Percentiles rank a stretch among this genome's conserved stretches.
phyloP scores from a whole-genome alignment of 2,329 filamentous ascomycete genomes.

The Tolypocladium guangdongense region DNA sequence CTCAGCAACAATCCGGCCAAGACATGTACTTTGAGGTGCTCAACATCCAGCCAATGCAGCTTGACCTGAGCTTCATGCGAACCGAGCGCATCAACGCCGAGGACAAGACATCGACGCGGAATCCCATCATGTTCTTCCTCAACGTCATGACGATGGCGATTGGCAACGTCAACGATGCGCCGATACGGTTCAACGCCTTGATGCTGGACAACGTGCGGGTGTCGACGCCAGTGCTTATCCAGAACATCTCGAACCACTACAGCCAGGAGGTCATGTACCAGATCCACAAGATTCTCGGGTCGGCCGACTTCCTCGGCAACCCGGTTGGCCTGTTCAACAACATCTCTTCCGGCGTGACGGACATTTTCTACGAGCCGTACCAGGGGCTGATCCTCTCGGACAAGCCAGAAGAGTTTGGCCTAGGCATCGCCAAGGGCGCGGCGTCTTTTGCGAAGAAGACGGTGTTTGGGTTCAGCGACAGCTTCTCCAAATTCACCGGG shows the following conservation, averaged over 20 bases:
- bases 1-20: constrained; percentile 70
- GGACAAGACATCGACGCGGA: constrained; percentile 80
- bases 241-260: constrained; percentile 88
- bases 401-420: constrained; percentile 83
- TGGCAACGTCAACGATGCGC: constrained; percentile 96
- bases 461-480: constrained; percentile 94
- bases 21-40: constrained; percentile 97
- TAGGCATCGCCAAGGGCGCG: constrained; percentile 92
- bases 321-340: constrained; percentile 97
- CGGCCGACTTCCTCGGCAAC: constrained; percentile 94
- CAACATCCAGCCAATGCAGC: constrained; percentile 95
- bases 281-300: constrained; percentile 93
- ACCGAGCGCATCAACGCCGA: constrained; percentile 95
- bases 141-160: constrained; percentile 99
- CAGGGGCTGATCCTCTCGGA: constrained; percentile 96
- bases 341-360: constrained; percentile 89
- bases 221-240: constrained; percentile 70
- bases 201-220: constrained; percentile 93
- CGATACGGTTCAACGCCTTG: constrained; percentile 82
- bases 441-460: constrained; percentile 98
- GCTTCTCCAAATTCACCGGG: constrained; percentile 94
- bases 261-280: constrained; percentile 93
- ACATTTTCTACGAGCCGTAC: constrained; percentile 99
- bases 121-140: constrained; percentile 96
- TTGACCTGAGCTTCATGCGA: constrained; percentile 92